phyloP scores from a whole-genome alignment of 208 protist species.

The Crithidia expoeki region DNA sequence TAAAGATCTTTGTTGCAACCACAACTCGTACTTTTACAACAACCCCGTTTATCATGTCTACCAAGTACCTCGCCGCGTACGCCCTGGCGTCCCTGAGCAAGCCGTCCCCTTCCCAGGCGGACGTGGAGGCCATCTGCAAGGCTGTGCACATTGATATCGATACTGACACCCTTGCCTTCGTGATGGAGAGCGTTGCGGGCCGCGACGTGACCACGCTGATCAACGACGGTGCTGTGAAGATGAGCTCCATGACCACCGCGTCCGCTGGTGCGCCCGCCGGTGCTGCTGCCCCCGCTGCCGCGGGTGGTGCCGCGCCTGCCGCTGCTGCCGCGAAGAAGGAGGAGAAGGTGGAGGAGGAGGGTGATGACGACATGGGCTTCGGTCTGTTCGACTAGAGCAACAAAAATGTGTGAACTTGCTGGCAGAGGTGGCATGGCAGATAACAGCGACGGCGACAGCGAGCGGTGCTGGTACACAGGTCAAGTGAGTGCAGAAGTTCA shows the following conservation, averaged over 20 bases:
- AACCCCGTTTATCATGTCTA: constrained; percentile 58
- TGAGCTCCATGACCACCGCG: constrained; percentile 58
- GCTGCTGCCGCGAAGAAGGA: constrained; percentile 42
- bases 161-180: constrained; percentile 75
- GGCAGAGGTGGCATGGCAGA: too few relatives aligned
- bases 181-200: constrained; percentile 76
- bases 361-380: constrained; percentile 91
- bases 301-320: constrained; percentile 36
- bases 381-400: constrained; percentile 93
- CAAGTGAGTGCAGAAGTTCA: too few relatives aligned
- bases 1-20: too few relatives aligned
- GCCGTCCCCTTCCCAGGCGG: constrained; percentile 65
- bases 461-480: too few relatives aligned
- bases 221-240: constrained; percentile 81
- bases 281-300: constrained; percentile 41
- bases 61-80: constrained; percentile 94
- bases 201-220: constrained; percentile 84
- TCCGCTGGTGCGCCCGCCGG: constrained; percentile 43
- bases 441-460: too few relatives aligned
- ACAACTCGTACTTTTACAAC: neutral
- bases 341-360: constrained; percentile 76
- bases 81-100: constrained; percentile 86
- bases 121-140: constrained; percentile 90
- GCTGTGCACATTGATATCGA: constrained; percentile 73
- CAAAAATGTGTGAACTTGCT: too few relatives aligned